A percentile compares a stretch with the other conserved stretches of the same genome.
These are phyloP conservation scores for Lactifluus subvellereus DNA, from an alignment of 768 basidiomycete species.

Conservation along the genomic window DNA sequence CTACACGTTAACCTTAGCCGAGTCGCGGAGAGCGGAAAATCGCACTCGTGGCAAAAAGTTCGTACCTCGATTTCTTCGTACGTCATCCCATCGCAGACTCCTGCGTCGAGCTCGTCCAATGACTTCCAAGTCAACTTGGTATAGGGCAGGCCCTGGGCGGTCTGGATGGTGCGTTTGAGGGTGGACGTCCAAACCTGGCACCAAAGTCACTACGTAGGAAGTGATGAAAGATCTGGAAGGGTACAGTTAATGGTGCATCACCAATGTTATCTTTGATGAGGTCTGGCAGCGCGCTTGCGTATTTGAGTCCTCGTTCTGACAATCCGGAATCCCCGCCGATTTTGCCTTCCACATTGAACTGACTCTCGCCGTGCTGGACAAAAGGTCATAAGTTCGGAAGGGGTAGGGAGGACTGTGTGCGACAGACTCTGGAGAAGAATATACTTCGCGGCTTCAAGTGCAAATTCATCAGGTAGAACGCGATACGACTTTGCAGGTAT, in stretches of 20 bases:
- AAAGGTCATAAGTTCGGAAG: constrained; percentile 8
- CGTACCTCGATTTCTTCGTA: constrained; percentile 95
- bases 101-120: constrained; percentile 95
- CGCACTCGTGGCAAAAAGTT: neutral
- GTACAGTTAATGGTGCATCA: constrained; percentile 76
- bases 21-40: neutral
- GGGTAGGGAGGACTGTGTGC: constrained; percentile 1
- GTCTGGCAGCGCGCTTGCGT: constrained; percentile 79
- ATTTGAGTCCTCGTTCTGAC: constrained; percentile 77
- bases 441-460: constrained; percentile 96
- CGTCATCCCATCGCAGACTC: constrained; percentile 99
- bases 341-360: constrained; percentile 92
- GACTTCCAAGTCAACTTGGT: constrained; percentile 98
- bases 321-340: constrained; percentile 96
- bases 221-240: constrained; percentile 22
- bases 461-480: constrained; percentile 97
- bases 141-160: constrained; percentile 74
- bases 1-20: constrained; percentile 34
- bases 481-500: constrained; percentile 94
- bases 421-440: constrained; percentile 84
- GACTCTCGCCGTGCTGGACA: constrained; percentile 90
- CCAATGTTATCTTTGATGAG: constrained; percentile 90
- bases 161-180: constrained; percentile 86
- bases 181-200: constrained; percentile 98
- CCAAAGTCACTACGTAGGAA: neutral